phyloP scores from a whole-genome alignment of 768 basidiomycete genomes.

The Boletus bicolor region DNA sequence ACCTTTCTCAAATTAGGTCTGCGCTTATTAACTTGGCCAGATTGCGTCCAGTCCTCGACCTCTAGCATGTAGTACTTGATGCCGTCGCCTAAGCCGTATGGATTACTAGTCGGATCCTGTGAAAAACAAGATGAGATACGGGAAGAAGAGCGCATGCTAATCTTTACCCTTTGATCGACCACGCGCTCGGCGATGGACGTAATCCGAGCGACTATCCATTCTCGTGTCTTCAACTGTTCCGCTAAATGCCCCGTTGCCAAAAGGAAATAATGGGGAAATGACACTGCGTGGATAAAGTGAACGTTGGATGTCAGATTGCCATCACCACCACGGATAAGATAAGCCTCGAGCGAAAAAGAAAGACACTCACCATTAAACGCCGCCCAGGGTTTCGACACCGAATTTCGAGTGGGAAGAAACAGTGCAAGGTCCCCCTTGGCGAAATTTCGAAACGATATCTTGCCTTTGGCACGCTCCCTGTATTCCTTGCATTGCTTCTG shows the following conservation, averaged over 20 bases:
- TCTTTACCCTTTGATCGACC: slow-evolving; percentile 66
- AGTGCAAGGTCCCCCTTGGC: slow-evolving; percentile 92
- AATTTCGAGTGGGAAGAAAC: slow-evolving; percentile 94
- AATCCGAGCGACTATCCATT: slow-evolving; percentile 95
- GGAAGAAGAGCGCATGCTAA: neutral
- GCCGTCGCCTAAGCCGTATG: slow-evolving; percentile 84
- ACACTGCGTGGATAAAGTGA: slow-evolving; percentile 49
- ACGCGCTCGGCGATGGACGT: slow-evolving; percentile 84
- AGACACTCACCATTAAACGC: slow-evolving; percentile 85
- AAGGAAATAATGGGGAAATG: slow-evolving; percentile 97
- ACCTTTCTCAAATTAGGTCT: slow-evolving; percentile 51
- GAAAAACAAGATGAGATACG: slow-evolving; percentile 1
- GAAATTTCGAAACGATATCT: slow-evolving; percentile 96
- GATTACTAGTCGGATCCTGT: slow-evolving; percentile 80
- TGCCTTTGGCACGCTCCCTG: slow-evolving; percentile 90
- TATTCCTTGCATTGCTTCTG: slow-evolving; percentile 97
- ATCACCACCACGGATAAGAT: neutral
- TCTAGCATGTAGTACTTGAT: slow-evolving; percentile 93
- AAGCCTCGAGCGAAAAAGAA: neutral
- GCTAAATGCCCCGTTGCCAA: slow-evolving; percentile 81
- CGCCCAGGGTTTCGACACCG: slow-evolving; percentile 92
- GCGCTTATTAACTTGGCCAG: slow-evolving; percentile 58
- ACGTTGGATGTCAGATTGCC: neutral
- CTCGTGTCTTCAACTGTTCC: slow-evolving; percentile 85
- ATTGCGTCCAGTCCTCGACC: slow-evolving; percentile 91